phyloP scores from a whole-genome alignment of 176 grass and related monocot species.

The Ananas comosus region DNA sequence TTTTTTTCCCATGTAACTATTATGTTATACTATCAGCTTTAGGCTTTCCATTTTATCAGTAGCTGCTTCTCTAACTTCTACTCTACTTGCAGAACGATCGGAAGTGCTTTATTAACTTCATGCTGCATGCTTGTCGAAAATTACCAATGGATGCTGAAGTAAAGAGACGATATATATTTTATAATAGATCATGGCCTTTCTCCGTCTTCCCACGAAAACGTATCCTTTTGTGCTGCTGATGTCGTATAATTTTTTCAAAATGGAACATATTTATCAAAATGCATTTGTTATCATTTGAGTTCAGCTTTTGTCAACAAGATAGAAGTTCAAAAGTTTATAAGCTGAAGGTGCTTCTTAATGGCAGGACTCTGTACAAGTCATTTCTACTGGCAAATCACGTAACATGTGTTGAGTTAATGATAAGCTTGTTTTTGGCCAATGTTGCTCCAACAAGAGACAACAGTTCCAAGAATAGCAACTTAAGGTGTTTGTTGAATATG shows the following conservation, averaged over 20 bases:
- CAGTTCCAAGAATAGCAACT: too few species aligned
- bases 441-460: too few species aligned
- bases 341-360: too few species aligned
- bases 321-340: too few species aligned
- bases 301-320: background rate
- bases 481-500: too few species aligned
- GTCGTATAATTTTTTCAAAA: background rate
- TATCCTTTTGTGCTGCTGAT: constrained; percentile 39
- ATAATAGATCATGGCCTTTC: constrained; percentile 35
- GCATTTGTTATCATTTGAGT: background rate
- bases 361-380: background rate
- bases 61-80: constrained; percentile 8
- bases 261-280: background rate
- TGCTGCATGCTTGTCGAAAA: constrained; percentile 32
- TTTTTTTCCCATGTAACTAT: too few species aligned
- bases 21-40: too few species aligned
- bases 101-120: constrained; percentile 40
- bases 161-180: constrained; percentile 39
- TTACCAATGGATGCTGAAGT: constrained; percentile 32
- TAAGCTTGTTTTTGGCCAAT: too few species aligned
- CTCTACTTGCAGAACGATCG: constrained; percentile 36
- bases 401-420: too few species aligned
- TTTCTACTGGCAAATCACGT: background rate
- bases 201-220: constrained; percentile 35
- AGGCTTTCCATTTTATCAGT: constrained; percentile 2